Percentiles rank a stretch among this genome's conserved stretches.
Evolutionary conservation across 495 filamentous ascomycete genomes (phyloP).

Genomic region (Aspergillus ostianus): DNA sequence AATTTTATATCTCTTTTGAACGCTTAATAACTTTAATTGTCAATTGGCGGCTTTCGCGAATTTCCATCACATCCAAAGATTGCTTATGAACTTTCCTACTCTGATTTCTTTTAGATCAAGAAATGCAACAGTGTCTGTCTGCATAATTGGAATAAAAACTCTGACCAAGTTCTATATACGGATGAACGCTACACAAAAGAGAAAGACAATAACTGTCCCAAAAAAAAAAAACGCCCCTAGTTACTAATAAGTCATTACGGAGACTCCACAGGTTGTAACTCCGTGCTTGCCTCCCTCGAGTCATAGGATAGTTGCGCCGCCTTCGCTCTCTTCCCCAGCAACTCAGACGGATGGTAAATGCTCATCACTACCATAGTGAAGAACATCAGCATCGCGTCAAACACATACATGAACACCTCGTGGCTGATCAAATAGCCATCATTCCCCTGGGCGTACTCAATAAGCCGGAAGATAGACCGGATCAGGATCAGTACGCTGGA

Average conservation of each 20-base stretch:
- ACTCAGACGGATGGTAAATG: constrained; percentile 21
- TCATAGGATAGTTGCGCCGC: not conserved
- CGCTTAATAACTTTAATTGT: not conserved
- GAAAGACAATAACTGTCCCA: not conserved
- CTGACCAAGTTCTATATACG: not conserved
- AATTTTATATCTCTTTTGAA: not conserved
- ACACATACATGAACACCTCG: constrained; percentile 61
- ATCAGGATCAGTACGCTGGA: constrained; percentile 56
- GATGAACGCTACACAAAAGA: not conserved
- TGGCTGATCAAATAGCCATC: constrained; percentile 48
- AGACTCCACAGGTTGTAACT: not conserved
- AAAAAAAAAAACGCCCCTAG: not conserved
- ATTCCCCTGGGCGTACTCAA: constrained; percentile 60
- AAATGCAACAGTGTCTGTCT: too few relatives aligned
- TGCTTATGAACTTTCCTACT: too few relatives aligned
- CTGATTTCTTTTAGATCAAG: too few relatives aligned
- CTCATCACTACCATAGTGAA: constrained; percentile 49
- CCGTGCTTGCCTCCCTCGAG: not conserved
- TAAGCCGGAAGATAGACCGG: constrained; percentile 58
- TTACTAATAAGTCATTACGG: not conserved
- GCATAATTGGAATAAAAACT: not conserved
- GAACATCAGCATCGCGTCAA: constrained; percentile 60
- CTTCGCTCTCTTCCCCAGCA: not conserved
- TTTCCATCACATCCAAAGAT: not conserved
- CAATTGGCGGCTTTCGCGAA: not conserved